phyloP scores from a whole-genome alignment of 805 yeast genomes.

The Kluyveromyces siamensis region DNA sequence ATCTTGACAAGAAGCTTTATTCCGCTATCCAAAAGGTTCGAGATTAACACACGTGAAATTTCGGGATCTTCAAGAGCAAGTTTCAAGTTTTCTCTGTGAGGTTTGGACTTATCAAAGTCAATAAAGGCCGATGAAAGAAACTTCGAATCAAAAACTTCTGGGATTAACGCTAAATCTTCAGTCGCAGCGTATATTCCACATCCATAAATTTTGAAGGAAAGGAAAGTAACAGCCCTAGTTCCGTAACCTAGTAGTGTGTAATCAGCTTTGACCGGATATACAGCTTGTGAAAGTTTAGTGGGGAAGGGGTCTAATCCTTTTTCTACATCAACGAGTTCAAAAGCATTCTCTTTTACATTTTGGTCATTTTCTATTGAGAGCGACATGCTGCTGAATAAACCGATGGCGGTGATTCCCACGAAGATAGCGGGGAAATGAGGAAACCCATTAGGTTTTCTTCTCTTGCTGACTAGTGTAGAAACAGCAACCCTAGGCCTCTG shows the following conservation, averaged over 20 bases:
- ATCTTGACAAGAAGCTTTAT: slow-evolving; percentile 64
- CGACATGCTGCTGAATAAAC: background rate
- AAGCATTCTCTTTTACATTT: slow-evolving; percentile 12
- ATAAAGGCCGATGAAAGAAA: slow-evolving; percentile 31
- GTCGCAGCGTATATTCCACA: slow-evolving; percentile 71
- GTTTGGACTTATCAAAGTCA: slow-evolving; percentile 24
- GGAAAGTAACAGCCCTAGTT: slow-evolving; percentile 71
- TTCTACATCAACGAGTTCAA: slow-evolving; percentile 37
- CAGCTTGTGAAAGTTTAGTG: slow-evolving; percentile 15
- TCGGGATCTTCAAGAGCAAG: slow-evolving; percentile 42
- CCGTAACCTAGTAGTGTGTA: slow-evolving; percentile 72
- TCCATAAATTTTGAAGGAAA: slow-evolving; percentile 78
- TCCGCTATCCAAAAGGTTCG: slow-evolving; percentile 47
- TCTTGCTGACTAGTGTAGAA: background rate
- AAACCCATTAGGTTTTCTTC: slow-evolving; percentile 1
- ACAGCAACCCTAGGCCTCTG: slow-evolving; percentile 1
- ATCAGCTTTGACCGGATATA: slow-evolving; percentile 23
- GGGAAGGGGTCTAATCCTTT: slow-evolving; percentile 44
- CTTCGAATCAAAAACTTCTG: slow-evolving; percentile 35
- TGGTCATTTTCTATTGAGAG: slow-evolving; percentile 4
- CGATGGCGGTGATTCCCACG: background rate
- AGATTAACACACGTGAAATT: slow-evolving; percentile 44
- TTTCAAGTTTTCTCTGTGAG: slow-evolving; percentile 34
- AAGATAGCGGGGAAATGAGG: background rate
- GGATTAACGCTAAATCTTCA: slow-evolving; percentile 40